Evolutionary conservation across 371 early-diverging fungal genomes (phyloP).

Genomic region (Lichtheimia ornata): DNA sequence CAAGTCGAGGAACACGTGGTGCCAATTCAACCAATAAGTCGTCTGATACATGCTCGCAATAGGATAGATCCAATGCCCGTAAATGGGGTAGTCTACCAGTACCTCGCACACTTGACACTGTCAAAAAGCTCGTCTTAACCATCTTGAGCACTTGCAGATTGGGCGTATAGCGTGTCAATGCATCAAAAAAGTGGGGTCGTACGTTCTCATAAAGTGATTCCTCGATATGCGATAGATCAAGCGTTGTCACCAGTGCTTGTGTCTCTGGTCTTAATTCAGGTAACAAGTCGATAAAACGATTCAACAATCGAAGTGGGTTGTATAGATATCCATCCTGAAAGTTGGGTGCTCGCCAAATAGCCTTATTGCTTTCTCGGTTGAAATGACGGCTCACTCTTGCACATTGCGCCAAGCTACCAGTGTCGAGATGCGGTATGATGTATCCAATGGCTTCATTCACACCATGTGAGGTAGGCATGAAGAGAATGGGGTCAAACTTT

Average conservation of each 20-base stretch:
- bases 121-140: conserved; percentile 19
- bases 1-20: conserved; percentile 19
- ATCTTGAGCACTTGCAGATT: conserved; percentile 22
- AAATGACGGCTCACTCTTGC: conserved; percentile 10
- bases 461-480: conserved; percentile 4
- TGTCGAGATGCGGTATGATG: conserved; percentile 8
- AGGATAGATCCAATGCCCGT: conserved; percentile 26
- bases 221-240: conserved; percentile 28
- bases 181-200: conserved; percentile 25
- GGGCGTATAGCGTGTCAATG: conserved; percentile 15
- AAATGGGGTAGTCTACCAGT: conserved; percentile 19
- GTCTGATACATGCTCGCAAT: conserved; percentile 30
- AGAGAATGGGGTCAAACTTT: conserved; percentile 14
- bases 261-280: conserved; percentile 15
- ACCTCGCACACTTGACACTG: neutral
- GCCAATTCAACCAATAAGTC: conserved; percentile 32
- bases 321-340: conserved; percentile 21
- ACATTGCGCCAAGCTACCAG: neutral
- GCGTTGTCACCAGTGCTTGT: conserved; percentile 8
- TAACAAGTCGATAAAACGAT: conserved; percentile 23
- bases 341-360: conserved; percentile 18
- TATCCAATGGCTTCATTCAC: conserved; percentile 5
- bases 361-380: neutral
- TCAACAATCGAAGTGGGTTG: conserved; percentile 24
- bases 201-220: conserved; percentile 34